Conservation (phyloP, 2,329 filamentous ascomycete genomes). For the Apiospora malaysiana region DNA sequence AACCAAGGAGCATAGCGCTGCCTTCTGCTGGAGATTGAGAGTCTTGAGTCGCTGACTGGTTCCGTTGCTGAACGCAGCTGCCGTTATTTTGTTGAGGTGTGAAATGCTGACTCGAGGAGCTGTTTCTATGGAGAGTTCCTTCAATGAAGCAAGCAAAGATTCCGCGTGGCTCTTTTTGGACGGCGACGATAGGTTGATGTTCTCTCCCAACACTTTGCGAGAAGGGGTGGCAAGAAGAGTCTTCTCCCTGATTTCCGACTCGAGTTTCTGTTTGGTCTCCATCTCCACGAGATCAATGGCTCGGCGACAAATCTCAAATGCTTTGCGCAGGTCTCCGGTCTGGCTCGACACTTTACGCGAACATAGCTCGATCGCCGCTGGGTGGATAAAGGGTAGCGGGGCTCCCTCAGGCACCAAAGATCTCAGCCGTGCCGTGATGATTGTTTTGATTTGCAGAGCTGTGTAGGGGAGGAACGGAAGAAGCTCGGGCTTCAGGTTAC, state of each 20-base stretch:
- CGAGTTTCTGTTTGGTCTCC: slow-evolving; percentile 78
- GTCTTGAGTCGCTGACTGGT: slow-evolving; percentile 82
- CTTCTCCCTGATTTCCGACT: slow-evolving; percentile 63
- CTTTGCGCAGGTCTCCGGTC: slow-evolving; percentile 91
- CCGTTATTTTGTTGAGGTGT: slow-evolving; percentile 90
- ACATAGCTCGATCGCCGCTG: slow-evolving; percentile 90
- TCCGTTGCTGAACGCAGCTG: slow-evolving; percentile 88
- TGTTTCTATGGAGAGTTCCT: slow-evolving; percentile 71
- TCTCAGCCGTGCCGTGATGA: slow-evolving; percentile 84
- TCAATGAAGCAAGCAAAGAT: slow-evolving; percentile 60
- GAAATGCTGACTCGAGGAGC: slow-evolving; percentile 89
- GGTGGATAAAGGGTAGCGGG: slow-evolving; percentile 85
- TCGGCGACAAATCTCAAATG: slow-evolving; percentile 90
- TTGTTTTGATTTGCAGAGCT: slow-evolving; percentile 82
- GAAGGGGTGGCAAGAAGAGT: slow-evolving; percentile 69
- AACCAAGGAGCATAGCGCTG: slow-evolving; percentile 85
- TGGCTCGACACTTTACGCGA: slow-evolving; percentile 94
- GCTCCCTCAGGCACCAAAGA: slow-evolving; percentile 68
- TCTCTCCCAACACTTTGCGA: slow-evolving; percentile 80
- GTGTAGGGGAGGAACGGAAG: slow-evolving; percentile 94
- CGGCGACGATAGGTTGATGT: slow-evolving; percentile 73
- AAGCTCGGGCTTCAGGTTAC: slow-evolving; percentile 87
- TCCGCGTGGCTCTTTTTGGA: slow-evolving; percentile 51
- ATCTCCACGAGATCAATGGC: slow-evolving; percentile 88
- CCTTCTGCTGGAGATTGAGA: slow-evolving; percentile 95